Evolutionary conservation across 1,284 basidiomycete species (phyloP), one percentile per base, ranked within the genome.

Genomic region (Hypsizygus ulmarius): DNA sequence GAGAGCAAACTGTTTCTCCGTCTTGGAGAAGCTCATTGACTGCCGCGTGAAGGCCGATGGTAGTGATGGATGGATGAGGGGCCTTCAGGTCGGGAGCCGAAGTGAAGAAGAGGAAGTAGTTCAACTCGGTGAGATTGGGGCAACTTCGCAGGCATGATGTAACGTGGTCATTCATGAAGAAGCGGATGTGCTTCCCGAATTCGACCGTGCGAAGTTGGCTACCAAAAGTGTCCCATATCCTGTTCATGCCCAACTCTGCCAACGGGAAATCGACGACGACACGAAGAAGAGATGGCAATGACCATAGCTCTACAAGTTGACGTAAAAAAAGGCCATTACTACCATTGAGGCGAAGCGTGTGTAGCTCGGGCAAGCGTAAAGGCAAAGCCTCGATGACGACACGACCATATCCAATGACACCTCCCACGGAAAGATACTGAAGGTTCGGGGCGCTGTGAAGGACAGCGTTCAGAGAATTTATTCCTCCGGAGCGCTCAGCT

Each of bases 401-500:
- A 52, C 56, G 62, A 38, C 42, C 59, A 42, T 55, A 49, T 52
- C 69, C 66, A 19, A 72, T 60, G 35, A 74, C 64, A n/a, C 80
- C 79, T 25, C 74, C 77, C 16, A 87, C 64, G 49, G 77, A 69
- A 45, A 87, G 76, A 54, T 79, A 83, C 43, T 72, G 67, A 39
- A 87, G 59, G 45, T 77, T 74, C 0, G 84, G 82, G 2, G 82
- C 64, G 43, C 63, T 66, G 8, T 59, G 63, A 27, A 87, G 71
- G 45, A 84, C 78, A 46, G 73, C 67, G 2, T 62, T 58, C 35
- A 87, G 67, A 5, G 78, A 78, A 61, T 87, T 87, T 52, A 86
- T 79, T 2, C 84, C 84, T 6, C 83, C 82, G 10, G 79, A 71
- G 45, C 77, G 73, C 21, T 81, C 74, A 25, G 84, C 84, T 44